A percentile compares a stretch with the other conserved stretches of the same genome.
These are phyloP conservation scores for Solanum chilense DNA, from an alignment of 257 asterid genomes.

Conservation along the genomic window DNA sequence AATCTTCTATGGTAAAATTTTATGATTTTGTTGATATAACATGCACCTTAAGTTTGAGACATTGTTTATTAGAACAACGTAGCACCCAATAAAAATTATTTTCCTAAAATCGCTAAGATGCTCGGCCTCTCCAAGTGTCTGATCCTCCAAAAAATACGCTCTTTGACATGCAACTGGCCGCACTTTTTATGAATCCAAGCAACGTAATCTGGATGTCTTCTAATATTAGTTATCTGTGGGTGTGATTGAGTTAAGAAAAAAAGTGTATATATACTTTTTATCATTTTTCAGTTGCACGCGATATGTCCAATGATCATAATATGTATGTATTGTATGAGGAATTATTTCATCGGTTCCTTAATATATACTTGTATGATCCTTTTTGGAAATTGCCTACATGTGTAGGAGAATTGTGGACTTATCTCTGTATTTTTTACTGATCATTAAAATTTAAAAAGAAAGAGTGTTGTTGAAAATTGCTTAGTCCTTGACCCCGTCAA, in stretches of 20 bases:
- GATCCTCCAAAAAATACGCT: too few relatives aligned
- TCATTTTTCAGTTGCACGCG: background rate
- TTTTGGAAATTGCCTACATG: conserved; percentile 24
- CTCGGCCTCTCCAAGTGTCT: background rate
- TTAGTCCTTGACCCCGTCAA: too few relatives aligned
- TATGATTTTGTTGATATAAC: background rate
- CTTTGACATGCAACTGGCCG: background rate
- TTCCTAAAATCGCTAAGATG: background rate
- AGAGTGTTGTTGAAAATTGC: too few relatives aligned
- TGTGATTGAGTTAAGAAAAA: background rate
- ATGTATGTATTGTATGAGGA: background rate
- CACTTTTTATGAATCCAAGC: background rate
- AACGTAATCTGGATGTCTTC: background rate
- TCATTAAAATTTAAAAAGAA: too few relatives aligned
- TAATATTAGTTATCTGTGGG: background rate
- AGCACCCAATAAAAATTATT: background rate
- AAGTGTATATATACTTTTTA: background rate
- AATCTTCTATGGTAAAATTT: background rate
- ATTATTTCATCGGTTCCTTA: background rate
- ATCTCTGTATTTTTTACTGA: conserved; percentile 15
- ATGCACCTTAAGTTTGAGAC: background rate
- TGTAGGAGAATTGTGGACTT: conserved; percentile 36
- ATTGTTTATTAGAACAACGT: conserved; percentile 47
- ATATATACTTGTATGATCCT: background rate
- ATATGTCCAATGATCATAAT: background rate